Evolutionary conservation across 257 asterid genomes (phyloP).

Genomic region (Ilex asprella): DNA sequence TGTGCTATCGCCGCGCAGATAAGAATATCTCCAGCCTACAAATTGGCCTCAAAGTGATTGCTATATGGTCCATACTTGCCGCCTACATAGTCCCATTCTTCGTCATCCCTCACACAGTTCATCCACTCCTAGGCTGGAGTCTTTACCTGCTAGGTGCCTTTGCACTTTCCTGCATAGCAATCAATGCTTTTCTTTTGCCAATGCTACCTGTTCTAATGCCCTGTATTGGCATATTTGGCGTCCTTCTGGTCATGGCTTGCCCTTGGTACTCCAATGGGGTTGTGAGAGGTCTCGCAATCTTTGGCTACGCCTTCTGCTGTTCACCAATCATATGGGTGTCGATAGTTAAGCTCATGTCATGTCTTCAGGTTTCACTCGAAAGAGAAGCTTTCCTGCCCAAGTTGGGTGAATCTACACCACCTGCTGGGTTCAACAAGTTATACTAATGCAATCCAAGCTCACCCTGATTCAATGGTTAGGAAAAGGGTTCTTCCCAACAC

Average conservation of each 20-base stretch:
- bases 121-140: conserved; percentile 81
- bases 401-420: conserved; percentile 46
- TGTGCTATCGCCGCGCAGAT: conserved; percentile 64
- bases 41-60: conserved; percentile 57
- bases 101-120: conserved; percentile 71
- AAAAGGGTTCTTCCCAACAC: not conserved
- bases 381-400: conserved; percentile 79
- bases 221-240: conserved; percentile 57
- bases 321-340: conserved; percentile 57
- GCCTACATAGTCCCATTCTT: conserved; percentile 64
- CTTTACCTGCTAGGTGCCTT: conserved; percentile 65
- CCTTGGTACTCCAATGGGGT: conserved; percentile 84
- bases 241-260: conserved; percentile 73
- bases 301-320: conserved; percentile 66
- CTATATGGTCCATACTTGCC: conserved; percentile 62
- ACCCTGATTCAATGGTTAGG: not conserved
- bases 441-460: conserved; percentile 21
- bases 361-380: conserved; percentile 52
- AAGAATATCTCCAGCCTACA: conserved; percentile 54
- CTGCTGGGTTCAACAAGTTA: conserved; percentile 60
- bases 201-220: conserved; percentile 58
- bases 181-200: conserved; percentile 62
- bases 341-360: conserved; percentile 42
- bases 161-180: conserved; percentile 47
- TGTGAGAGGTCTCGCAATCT: conserved; percentile 62